Base-by-base conservation (phyloP, 768 basidiomycete species). In the Punctularia strigosozonata region DNA sequence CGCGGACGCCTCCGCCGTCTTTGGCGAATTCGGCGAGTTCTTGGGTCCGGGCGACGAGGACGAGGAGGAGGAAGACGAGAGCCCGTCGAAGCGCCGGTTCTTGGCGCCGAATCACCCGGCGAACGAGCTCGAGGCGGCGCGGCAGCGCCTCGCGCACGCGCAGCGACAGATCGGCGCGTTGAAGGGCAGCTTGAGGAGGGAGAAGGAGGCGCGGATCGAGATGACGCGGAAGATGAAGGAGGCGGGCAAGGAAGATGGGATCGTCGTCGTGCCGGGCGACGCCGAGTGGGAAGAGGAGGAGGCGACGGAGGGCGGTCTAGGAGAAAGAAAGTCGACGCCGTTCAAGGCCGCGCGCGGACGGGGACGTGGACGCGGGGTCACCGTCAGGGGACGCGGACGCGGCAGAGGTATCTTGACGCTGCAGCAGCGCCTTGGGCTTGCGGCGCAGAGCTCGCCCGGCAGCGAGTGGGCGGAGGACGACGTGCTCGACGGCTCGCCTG, bases 131-230 rank as follows among this genome's bases (percentile, higher is more conserved):
- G 87, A 90, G 49, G 74, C 77, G 1, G 61, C 90, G 12, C 80
- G 87, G 43, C 80, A 88, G 51, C 69, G 80, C 20, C 66, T 91
- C 25, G 81, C 85, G 8, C 87, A 90, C 56, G 84, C 89, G 4
- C 86, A 91, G 55, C 66, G 88, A 43, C 87, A 88, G 51, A 80
- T 91, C 50, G 71, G 66, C 44, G 88, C 87, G 13, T 72, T 91
- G 43, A 84, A 86, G 51, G 74, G 80, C 35, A 77, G 79, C 1
- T 55, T 91, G 38, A 75, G 77, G 50, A 69, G 87, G 42, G 89
- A 91, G 69, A 90, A 88, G 61, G 80, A 86, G 62, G 62, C 77
- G 40, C 74, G 80, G 24, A 73, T 87, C 53, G 79, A 80, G 39
- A 74, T 75, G 42, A 65, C 62, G 50, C 64, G 76, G 40, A 68